phyloP scores from a whole-genome alignment of 1,284 basidiomycete genomes.

The Cryptococcus wingfieldii region DNA sequence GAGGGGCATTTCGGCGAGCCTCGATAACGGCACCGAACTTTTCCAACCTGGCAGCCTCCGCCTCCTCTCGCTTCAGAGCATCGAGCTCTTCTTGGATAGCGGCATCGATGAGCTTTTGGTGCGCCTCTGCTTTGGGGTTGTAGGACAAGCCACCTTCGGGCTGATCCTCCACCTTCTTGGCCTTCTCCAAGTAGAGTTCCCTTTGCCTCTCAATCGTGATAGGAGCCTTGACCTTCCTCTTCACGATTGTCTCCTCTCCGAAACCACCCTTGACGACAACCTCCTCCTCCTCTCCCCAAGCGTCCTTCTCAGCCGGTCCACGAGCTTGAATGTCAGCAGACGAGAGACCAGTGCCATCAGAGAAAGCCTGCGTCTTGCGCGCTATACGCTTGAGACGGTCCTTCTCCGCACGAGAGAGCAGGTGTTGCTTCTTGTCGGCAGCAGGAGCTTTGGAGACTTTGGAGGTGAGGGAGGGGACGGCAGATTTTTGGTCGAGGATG shows the following conservation, averaged over 20 bases:
- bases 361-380: constrained; percentile 63
- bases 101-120: constrained; percentile 66
- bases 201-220: constrained; percentile 33
- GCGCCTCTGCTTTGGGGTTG: constrained; percentile 75
- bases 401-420: constrained; percentile 62
- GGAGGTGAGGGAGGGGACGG: constrained; percentile 74
- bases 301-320: constrained; percentile 51
- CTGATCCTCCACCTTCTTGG: constrained; percentile 52
- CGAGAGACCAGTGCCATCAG: constrained; percentile 43
- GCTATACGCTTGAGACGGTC: constrained; percentile 67
- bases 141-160: constrained; percentile 91
- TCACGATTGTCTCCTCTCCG: constrained; percentile 37
- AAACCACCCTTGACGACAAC: constrained; percentile 25
- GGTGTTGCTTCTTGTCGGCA: constrained; percentile 33
- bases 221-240: constrained; percentile 36
- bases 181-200: constrained; percentile 18
- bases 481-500: constrained; percentile 77
- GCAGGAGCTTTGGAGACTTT: constrained; percentile 39
- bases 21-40: constrained; percentile 56
- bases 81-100: constrained; percentile 68
- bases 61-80: constrained; percentile 57
- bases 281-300: constrained; percentile 55
- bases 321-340: constrained; percentile 35
- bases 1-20: constrained; percentile 48
- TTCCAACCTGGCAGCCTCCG: constrained; percentile 55